phyloP scores from a whole-genome alignment of 257 asterid genomes.

The Nicotiana attenuata region DNA sequence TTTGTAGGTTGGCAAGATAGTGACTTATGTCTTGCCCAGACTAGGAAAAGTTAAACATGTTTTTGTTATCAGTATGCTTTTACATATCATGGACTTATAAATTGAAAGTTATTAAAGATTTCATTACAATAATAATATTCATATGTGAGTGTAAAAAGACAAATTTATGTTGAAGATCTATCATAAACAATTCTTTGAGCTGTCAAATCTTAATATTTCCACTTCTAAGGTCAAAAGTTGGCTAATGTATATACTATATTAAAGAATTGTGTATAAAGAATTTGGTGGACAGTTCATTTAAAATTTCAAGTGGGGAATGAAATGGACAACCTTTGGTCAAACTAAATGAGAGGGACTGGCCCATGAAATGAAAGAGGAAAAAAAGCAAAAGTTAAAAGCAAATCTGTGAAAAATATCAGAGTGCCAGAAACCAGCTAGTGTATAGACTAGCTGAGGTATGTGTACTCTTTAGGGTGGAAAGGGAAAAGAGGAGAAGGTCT shows the following conservation, averaged over 20 bases:
- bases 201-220: not conserved
- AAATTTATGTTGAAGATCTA: not conserved
- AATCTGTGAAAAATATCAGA: conserved; percentile 36
- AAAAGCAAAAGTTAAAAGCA: conserved; percentile 47
- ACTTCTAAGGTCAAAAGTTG: not conserved
- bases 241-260: not conserved
- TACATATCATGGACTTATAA: not conserved
- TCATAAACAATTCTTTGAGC: not conserved
- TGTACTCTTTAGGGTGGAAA: conserved; percentile 9
- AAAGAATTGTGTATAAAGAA: conserved; percentile 23
- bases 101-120: not conserved
- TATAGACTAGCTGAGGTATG: conserved; percentile 59
- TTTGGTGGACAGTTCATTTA: conserved; percentile 45
- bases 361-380: conserved; percentile 25
- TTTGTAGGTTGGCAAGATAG: conserved; percentile 11
- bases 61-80: not conserved
- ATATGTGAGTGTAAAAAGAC: not conserved
- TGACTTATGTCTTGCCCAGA: not conserved
- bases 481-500: not conserved
- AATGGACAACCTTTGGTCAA: conserved; percentile 55
- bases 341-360: conserved; percentile 36
- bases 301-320: conserved; percentile 25
- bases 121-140: not conserved
- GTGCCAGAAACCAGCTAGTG: conserved; percentile 39
- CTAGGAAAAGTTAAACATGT: not conserved